Base-by-base conservation (phyloP, 164 flowering plant species). In the Tinospora cordifolia region DNA sequence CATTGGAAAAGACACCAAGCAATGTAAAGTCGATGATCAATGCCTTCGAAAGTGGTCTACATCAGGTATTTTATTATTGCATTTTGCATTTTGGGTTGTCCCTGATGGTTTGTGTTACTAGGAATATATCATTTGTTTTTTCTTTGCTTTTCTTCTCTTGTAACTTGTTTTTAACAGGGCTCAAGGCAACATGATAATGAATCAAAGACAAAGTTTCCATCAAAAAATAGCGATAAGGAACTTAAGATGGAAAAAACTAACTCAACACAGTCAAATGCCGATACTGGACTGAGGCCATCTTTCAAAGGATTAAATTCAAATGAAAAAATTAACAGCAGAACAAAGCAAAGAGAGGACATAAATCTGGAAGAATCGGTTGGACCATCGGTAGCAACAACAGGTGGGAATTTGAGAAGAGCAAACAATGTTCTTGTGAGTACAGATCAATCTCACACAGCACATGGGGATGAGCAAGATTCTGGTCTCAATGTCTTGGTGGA, bases 1-100 rank as follows among this genome's bases (percentile, higher is more conserved):
- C 75, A 14, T 12, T 72, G 34, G 74, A 74, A 74, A 82, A 67
- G 75, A 75, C 78, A 75, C 83, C 84, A 9, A 88, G 85, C 79
- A 84, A 71, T 76, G 87, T 91, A 40, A 85, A 77, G 77, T 87
- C 84, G 57, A 84, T 91, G 86, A 84, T 88, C n/a, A 83, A 78
- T 79, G 88, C 87, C 63, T 87, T 91, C 63, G 94, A 91, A 77
- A 76, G 67, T 77, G 80, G 75, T 71, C 82, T 59, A 68, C 7
- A 78, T 67, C 84, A 85, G 97, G 94, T 91, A 84, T 68, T n/a
- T 70, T 60, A 65, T 49, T 46, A 21, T 36, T 66, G 54, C 13
- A 40, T 15, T 71, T 62, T 71, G 27, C n/a, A 62, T 14, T 26
- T 27, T 54, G n/a, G 21, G n/a, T 54, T 54, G 21, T 36, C 68